Base-by-base conservation (phyloP, 345 rosid genomes). In the Acer negundo region DNA sequence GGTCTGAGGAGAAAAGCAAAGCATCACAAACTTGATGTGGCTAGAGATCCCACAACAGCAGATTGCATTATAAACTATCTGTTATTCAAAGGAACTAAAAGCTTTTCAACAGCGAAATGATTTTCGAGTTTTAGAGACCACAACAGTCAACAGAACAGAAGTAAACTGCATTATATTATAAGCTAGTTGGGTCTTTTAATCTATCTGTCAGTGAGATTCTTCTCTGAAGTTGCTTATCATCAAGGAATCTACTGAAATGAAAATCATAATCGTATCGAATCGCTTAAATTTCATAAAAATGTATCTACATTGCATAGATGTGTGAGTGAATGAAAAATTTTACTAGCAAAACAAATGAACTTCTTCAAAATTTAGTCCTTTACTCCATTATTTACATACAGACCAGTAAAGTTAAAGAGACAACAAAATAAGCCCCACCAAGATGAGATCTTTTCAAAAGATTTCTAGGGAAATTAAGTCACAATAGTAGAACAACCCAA, bases 381-480 rank as follows among this genome's bases (percentile, higher is more conserved):
- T 22, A 62, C 6, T 62, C 28, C 28, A 10, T 23, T n/a, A 62
- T 62, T 4, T 4, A 26, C n/a, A 17, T 8, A 49, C 20, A 69
- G 3, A 53, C 23, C 20, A 26, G 35, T 4, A 51, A 26, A 51
- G 73, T 15, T 70, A 7, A 49, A 6, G 6, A 13, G 35, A 38
- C 59, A 31, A 55, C 67, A 31, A 72, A 28, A 49, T 16, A 63
- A 72, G 67, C 11, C 77, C 81, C 62, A 72, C 61, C 61, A 26
- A 72, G 9, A 22, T 22, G 16, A 40, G 19, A 42, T 23, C 61
- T 24, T 42, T 46, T 4, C 16, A 66, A 47, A 62, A n/a, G 35
- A 22, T 7, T 16, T 7, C 24, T n/a, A 51, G 7, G 49, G 6
- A 35, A 65, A 75, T 31, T 7, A 12, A 12, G 40, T 10, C 46